A percentile compares a stretch with the other conserved stretches of the same genome.
These are phyloP conservation scores for Thelonectria rubi DNA, from an alignment of 2,329 filamentous ascomycete species.

Conservation along the genomic window DNA sequence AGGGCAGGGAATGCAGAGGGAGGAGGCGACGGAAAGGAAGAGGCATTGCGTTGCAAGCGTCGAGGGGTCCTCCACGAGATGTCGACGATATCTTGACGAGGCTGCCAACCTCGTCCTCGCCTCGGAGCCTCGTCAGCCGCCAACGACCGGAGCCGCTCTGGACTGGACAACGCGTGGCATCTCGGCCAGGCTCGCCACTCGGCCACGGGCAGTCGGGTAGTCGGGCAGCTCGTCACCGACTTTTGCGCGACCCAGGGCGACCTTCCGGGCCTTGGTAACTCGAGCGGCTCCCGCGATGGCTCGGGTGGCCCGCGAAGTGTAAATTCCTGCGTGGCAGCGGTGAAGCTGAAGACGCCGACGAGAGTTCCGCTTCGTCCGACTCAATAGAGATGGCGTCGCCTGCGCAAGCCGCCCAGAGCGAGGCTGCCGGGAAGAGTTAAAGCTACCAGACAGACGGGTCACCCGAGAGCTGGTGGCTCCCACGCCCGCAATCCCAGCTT, in stretches of 20 bases:
- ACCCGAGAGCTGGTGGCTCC: conserved; percentile 4
- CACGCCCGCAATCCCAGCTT: background rate
- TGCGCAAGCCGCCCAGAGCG: conserved; percentile 18
- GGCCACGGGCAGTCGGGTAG: background rate
- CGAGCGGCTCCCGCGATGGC: conserved; percentile 20
- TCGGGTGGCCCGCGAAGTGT: conserved; percentile 19
- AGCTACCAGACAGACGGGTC: conserved; percentile 29
- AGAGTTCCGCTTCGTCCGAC: conserved; percentile 30
- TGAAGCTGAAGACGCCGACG: background rate
- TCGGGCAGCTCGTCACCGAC: background rate
- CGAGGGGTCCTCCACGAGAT: background rate
- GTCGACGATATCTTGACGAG: background rate
- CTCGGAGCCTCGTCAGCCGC: background rate
- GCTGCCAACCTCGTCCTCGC: background rate
- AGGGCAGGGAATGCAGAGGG: background rate
- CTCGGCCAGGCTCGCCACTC: background rate
- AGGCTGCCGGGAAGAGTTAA: conserved; percentile 25
- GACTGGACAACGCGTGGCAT: background rate
- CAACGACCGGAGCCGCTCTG: background rate
- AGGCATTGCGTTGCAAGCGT: background rate
- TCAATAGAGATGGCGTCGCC: conserved; percentile 26
- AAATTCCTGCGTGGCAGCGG: conserved; percentile 14
- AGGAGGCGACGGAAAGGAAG: background rate
- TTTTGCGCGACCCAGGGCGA: conserved; percentile 8
- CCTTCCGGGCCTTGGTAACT: conserved; percentile 4